Evolutionary conservation across 2,329 filamentous ascomycete species (phyloP), one percentile per base, ranked within the genome.

Genomic region (Epichloe brachyelytri): DNA sequence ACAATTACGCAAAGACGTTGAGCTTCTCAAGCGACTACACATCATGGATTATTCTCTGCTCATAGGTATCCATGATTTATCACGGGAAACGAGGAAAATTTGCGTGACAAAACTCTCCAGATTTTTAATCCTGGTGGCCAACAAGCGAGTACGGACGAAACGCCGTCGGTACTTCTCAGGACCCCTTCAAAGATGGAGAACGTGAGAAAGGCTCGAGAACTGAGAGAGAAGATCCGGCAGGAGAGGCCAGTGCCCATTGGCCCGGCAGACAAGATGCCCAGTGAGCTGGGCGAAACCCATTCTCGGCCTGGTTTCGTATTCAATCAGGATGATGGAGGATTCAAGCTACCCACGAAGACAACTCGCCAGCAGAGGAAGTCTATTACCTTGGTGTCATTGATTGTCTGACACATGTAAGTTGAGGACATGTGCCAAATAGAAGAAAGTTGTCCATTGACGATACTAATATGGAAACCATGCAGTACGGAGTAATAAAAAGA

Each of bases 1-100:
- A 60, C 93, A 98, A 68, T 80, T 98, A 62, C 80, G 89, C 58
- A 80, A 79, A 54, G 93, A 98, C 65, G 93, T 98, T 8, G 80
- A 81, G 49, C 74, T 98, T 34, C 71, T 98, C 53, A 89, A 97
- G 68, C 82, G 78, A 59, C 75, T 97, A 43, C 85, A 95, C 60
- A 97, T 98, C 61, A 98, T 98, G 93, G 93, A 98, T 67, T 98
- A 98, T 68, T 97, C 91, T 10, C 79, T 98, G 55, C 76, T 98
- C 38, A 82, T 98, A 50, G 93, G 93, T 47, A 93, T 97, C 48
- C 93, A 98, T 64, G 93, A 98, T 64, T 68, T 94, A 19, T 80
- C 82, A 50, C 84, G 87, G 58, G 93, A 33, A 98, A 98, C 63
- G 89, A 96, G 59, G 93, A 98, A 65, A 95, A 96, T 51, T 74